Base-by-base conservation (phyloP, 2,329 filamentous ascomycete species). In the Endothia cerciana region DNA sequence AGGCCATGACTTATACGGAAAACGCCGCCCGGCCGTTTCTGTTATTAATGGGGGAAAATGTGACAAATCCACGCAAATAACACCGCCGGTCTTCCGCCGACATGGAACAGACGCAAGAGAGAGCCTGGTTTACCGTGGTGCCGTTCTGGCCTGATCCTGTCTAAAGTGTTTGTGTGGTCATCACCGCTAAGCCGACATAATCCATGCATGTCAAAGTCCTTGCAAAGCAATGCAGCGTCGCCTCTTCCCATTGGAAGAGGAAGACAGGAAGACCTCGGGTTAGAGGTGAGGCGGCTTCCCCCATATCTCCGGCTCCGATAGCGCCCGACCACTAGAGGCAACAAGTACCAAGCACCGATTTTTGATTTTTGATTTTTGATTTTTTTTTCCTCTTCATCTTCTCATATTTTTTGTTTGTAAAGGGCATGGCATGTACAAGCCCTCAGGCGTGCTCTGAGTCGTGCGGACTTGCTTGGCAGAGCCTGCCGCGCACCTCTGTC, bases 121-220 rank as follows among this genome's bases (percentile, higher is more conserved):
- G 45, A n/a, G 6, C n/a, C n/a, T 45, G 43, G n/a, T 25, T 49
- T 11, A 25, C 5, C 28, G 25, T 28, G 47, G 47, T 25, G 22
- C n/a, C 22, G 15, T 30, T 30, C 47, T 51, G 47, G 22, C 47
- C 47, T 28, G 47, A 51, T 51, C 47, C 47, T 51, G 47, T 51
- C 3, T 22, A 41, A 30, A 5, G 2, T 53, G 30, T 10, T 36
- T 17, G 25, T 63, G 36, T 41, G 64, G 61, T 60, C 41, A 57
- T 30, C n/a, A 36, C 22, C 57, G 51, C 47, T 58, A 67, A 62
- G 65, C 57, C 65, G 62, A 65, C 62, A 45, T 43, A 62, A 65
- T 49, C 63, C 65, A 67, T 38, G 43, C 19, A n/a, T 51, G 25
- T 40, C 25, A 22, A 49, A 30, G 47, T 51, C 38, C 28, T 56